A percentile compares a stretch with the other conserved stretches of the same genome.
These are phyloP conservation scores for Solanum clarkiae DNA, from an alignment of 257 asterid species.

Conservation along the genomic window DNA sequence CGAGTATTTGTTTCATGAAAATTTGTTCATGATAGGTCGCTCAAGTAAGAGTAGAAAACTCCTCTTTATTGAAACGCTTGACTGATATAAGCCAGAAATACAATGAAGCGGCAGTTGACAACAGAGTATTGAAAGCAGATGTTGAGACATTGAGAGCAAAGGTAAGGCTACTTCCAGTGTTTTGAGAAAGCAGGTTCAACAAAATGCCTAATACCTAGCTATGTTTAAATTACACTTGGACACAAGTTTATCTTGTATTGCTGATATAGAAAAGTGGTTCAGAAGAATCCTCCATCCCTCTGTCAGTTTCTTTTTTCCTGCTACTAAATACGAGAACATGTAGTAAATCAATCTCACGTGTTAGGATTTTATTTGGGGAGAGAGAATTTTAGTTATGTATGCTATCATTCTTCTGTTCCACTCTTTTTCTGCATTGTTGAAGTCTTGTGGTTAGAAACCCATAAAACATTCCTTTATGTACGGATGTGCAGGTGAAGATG, in stretches of 20 bases:
- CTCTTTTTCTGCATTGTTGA: neutral
- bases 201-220: neutral
- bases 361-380: neutral
- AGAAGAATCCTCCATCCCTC: neutral
- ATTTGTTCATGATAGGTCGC: slow-evolving; percentile 46
- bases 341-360: neutral
- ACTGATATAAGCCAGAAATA: slow-evolving; percentile 57
- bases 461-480: neutral
- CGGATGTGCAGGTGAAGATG: slow-evolving; percentile 66
- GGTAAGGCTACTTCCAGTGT: slow-evolving; percentile 12
- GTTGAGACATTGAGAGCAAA: slow-evolving; percentile 68
- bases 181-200: neutral
- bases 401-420: neutral
- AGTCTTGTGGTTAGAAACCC: neutral
- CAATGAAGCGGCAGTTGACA: slow-evolving; percentile 67
- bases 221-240: neutral
- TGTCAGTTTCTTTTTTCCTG: neutral
- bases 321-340: neutral
- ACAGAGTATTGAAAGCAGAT: slow-evolving; percentile 70
- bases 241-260: neutral
- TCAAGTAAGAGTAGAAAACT: slow-evolving; percentile 62
- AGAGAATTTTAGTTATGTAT: neutral
- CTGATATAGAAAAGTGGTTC: neutral
- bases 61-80: slow-evolving; percentile 53
- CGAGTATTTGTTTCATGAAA: neutral